Evolutionary conservation across 345 rosid genomes (phyloP), one percentile per base, ranked within the genome.

Genomic region (Clausena lansium): DNA sequence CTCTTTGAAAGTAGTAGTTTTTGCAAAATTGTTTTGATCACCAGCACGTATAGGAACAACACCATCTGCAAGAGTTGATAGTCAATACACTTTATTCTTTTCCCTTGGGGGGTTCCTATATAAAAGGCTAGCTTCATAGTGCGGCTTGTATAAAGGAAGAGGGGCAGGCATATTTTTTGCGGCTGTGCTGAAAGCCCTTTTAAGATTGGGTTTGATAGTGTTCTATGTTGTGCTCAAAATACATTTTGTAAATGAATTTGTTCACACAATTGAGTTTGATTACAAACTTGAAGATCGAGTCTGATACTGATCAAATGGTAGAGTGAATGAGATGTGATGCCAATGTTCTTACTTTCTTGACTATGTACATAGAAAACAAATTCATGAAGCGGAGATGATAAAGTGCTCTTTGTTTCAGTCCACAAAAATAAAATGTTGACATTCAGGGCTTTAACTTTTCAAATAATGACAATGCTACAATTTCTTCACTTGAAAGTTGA

Each of bases 131-230:
- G 74, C 74, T 79, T 28, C 27, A 15, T 64, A 52, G 66, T 13
- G 78, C 84, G 79, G 87, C 85, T 80, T 88, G 83, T 81, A 79
- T 76, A 64, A 81, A 76, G 74, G 82, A 55, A 71, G 84, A 79
- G 85, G 22, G 60, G 68, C 73, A 75, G n/a, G 70, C 78, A 25
- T 70, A 15, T 62, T 57, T 74, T 63, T 78, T 55, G 35, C 67
- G 4, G 39, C 68, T 33, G 7, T 62, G 35, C 67, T 75, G 41
- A 15, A 66, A 50, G 58, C 72, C 67, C 20, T 64, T n/a, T 19
- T 22, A 13, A 33, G 52, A 7, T 61, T 58, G 59, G 47, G 73
- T 76, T 71, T 66, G 54, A 35, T 25, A 47, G 55, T 61, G 57
- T 41, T 67, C 41, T 62, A 4, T 13, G 17, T 22, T 13, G 27